Evolutionary conservation across 1,284 basidiomycete genomes (phyloP).

Genomic region (Calocybe gambosa): DNA sequence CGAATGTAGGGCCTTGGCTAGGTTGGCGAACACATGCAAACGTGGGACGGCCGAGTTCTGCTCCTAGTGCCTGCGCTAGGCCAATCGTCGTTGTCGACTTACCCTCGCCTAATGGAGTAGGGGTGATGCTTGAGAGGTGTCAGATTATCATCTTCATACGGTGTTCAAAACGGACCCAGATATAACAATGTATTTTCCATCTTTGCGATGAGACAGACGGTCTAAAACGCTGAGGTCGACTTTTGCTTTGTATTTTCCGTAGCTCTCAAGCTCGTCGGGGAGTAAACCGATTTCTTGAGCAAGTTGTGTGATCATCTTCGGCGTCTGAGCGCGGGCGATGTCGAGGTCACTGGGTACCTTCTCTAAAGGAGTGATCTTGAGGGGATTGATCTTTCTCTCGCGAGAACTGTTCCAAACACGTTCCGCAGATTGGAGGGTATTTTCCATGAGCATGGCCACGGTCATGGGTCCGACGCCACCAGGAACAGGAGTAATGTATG

Average conservation of each 20-base stretch:
- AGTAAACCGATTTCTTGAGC: slow-evolving; percentile 88
- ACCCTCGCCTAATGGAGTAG: slow-evolving; percentile 96
- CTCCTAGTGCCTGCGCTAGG: slow-evolving; percentile 93
- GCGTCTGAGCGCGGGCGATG: slow-evolving; percentile 92
- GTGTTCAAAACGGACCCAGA: slow-evolving; percentile 56
- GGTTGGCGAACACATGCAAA: slow-evolving; percentile 99
- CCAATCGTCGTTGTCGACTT: slow-evolving; percentile 99
- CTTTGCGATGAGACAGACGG: slow-evolving; percentile 77
- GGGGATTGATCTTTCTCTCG: slow-evolving; percentile 67
- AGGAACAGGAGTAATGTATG: slow-evolving; percentile 94
- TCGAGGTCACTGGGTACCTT: slow-evolving; percentile 96
- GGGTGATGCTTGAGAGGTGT: slow-evolving; percentile 73
- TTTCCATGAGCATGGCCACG: slow-evolving; percentile 97
- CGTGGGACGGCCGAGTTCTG: slow-evolving; percentile 86
- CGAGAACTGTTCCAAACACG: slow-evolving; percentile 70
- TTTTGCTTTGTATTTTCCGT: slow-evolving; percentile 97
- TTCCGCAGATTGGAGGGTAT: slow-evolving; percentile 84
- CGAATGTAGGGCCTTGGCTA: slow-evolving; percentile 97
- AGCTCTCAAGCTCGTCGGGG: slow-evolving; percentile 86
- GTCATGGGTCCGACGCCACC: slow-evolving; percentile 99
- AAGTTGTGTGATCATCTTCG: slow-evolving; percentile 82
- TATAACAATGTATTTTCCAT: slow-evolving; percentile 97
- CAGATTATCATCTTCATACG: slow-evolving; percentile 5
- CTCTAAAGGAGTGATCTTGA: slow-evolving; percentile 72
- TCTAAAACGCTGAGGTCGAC: slow-evolving; percentile 88